Evolutionary conservation across 1,284 basidiomycete genomes (phyloP).

Genomic region (Rhodotorula glutinis): DNA sequence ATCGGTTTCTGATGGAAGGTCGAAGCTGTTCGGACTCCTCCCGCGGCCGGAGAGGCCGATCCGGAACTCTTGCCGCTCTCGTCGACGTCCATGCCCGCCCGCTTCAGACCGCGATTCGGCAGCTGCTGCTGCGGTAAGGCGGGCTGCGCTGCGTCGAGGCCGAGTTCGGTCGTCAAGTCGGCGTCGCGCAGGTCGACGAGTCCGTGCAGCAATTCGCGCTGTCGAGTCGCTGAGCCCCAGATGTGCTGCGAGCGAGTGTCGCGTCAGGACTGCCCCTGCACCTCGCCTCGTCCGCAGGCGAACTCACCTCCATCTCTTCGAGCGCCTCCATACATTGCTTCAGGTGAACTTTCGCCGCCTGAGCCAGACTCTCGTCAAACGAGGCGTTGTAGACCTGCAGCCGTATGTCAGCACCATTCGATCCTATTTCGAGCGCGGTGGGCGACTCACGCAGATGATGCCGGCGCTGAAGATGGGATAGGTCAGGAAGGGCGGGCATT

Average conservation of each 20-base stretch:
- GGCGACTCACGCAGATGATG: slow-evolving; percentile 62
- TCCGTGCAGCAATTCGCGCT: slow-evolving; percentile 67
- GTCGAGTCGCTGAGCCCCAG: slow-evolving; percentile 73
- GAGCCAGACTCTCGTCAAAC: slow-evolving; percentile 42
- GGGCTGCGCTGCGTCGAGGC: slow-evolving; percentile 2
- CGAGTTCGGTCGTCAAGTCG: slow-evolving; percentile 32
- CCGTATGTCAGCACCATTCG: too few species aligned
- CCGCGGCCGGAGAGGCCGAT: not conserved
- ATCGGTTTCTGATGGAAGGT: not conserved
- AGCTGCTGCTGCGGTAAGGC: not conserved
- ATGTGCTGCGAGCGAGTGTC: slow-evolving; percentile 47
- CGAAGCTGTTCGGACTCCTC: not conserved
- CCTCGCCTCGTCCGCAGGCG: too few species aligned
- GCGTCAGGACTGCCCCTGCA: too few species aligned
- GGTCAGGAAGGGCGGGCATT: slow-evolving; percentile 67
- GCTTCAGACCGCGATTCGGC: slow-evolving; percentile 28
- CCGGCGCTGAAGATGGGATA: slow-evolving; percentile 79
- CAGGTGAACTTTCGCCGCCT: slow-evolving; percentile 55
- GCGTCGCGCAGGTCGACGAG: slow-evolving; percentile 42
- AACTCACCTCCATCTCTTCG: slow-evolving; percentile 61
- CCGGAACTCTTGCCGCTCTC: slow-evolving; percentile 1
- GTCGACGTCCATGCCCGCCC: slow-evolving; percentile 27
- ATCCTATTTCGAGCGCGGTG: not conserved
- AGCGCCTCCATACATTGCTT: slow-evolving; percentile 66
- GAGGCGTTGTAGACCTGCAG: slow-evolving; percentile 44